Base-by-base conservation (phyloP, 805 yeast genomes). In the Komagataella ulmi region DNA sequence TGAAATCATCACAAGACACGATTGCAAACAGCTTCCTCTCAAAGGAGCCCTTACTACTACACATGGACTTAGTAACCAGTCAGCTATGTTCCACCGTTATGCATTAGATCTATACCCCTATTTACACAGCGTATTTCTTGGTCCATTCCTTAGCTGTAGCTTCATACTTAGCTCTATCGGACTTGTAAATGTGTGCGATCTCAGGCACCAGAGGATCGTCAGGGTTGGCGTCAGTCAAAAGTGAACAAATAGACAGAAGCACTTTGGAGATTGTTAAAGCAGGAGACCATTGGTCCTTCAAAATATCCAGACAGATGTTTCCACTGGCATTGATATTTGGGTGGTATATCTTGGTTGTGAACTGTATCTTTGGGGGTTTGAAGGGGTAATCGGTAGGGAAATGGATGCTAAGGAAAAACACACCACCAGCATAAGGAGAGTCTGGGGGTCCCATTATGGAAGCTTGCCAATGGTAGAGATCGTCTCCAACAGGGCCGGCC, bases 311-410 rank as follows among this genome's bases (percentile, higher is more conserved):
- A 77, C 99, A 91, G 63, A 91, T 91, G 69, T 89, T 85, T 67
- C 99, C 99, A 65, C 87, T 88, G 52, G 91, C 81, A 72, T 91
- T 90, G 74, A 91, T 91, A 72, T 91, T 91, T 62, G 98, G 98
- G 68, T 91, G 99, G 71, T 91, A 91, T 67, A 91, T 90, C 72
- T 90, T 87, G 49, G 99, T 91, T 59, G 95, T 88, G 77, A 91
- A 91, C 55, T 80, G 77, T 58, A 85, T 83, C 76, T 89, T 91
- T 58, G 99, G 99, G 53, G 99, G 97, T 74, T 93, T 93, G 77
- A 91, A 93, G 52, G 99, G 99, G 70, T 93, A 93, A 71, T 93
- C 98, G 54, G 98, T 90, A 67, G 99, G 99, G 85, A 93, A 93
- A 68, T 89, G 96, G 68, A 93, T 89, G 51, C 95, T 83, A 56